Evolutionary conservation across 148 eudicot genomes (phyloP).

Genomic region (Linanthus parryae): DNA sequence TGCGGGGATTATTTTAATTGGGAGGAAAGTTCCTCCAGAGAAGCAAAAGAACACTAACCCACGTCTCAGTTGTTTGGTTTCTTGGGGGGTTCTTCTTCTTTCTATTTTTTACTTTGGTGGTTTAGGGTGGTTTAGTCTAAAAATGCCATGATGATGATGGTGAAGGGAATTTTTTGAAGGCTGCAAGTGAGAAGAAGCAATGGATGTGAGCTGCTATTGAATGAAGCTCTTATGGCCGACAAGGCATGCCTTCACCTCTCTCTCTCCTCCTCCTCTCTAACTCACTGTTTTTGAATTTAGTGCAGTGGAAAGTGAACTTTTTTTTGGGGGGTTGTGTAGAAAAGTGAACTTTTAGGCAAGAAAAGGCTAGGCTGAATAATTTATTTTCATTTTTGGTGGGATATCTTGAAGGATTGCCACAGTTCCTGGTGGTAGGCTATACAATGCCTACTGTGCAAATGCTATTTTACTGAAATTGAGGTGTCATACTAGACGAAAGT

Average conservation of each 20-base stretch:
- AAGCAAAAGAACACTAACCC: slow-evolving; percentile 8
- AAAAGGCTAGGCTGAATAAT: slow-evolving; percentile 15
- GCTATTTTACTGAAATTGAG: too few species aligned
- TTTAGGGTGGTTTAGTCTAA: neutral
- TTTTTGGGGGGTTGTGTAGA: too few species aligned
- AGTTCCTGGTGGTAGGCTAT: slow-evolving; percentile 6
- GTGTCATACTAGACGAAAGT: too few species aligned
- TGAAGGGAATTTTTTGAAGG: slow-evolving; percentile 5
- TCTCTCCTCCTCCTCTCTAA: slow-evolving; percentile 19
- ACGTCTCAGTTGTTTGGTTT: slow-evolving; percentile 13
- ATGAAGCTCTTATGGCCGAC: slow-evolving; percentile 66
- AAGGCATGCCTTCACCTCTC: slow-evolving; percentile 54
- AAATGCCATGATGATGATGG: slow-evolving; percentile 6
- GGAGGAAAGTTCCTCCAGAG: neutral
- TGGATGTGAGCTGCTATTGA: slow-evolving; percentile 10
- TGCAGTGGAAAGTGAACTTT: slow-evolving; percentile 22
- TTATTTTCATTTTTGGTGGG: slow-evolving; percentile 4
- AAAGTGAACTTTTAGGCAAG: slow-evolving; percentile 13
- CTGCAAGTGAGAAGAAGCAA: slow-evolving; percentile 12
- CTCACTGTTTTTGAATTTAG: slow-evolving; percentile 8
- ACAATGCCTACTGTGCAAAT: neutral
- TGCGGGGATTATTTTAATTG: slow-evolving; percentile 4
- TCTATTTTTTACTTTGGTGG: neutral
- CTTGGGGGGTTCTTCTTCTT: slow-evolving; percentile 5
- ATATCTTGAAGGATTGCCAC: slow-evolving; percentile 22